phyloP scores from a whole-genome alignment of 2,329 filamentous ascomycete species.

The Ceratocystis papillata region DNA sequence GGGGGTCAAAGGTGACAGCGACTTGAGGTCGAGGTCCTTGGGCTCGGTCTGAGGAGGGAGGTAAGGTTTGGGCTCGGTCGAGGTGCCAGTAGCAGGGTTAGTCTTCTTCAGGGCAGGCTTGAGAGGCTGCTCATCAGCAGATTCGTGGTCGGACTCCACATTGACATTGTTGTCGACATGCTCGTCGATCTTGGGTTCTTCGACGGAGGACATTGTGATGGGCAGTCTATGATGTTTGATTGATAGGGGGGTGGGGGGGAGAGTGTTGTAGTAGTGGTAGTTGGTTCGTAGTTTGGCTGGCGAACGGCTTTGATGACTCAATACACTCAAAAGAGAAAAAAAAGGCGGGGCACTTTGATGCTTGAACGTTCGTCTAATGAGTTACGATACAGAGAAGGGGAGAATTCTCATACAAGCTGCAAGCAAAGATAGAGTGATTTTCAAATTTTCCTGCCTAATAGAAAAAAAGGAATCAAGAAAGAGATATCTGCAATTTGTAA shows the following conservation, averaged over 20 bases:
- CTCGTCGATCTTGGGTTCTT: conserved; percentile 55
- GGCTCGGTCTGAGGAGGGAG: conserved; percentile 87
- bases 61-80: conserved; percentile 43
- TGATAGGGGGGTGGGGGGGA: not conserved
- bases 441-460: too few relatives aligned
- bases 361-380: not conserved
- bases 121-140: conserved; percentile 50
- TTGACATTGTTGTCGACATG: conserved; percentile 51
- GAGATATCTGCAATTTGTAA: not conserved
- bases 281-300: conserved; percentile 6
- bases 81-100: conserved; percentile 27
- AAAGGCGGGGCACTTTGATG: conserved; percentile 21
- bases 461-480: not conserved
- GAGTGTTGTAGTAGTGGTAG: not conserved
- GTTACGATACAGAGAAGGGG: not conserved
- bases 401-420: not conserved
- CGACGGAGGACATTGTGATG: conserved; percentile 43
- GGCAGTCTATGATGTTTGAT: not conserved
- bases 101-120: conserved; percentile 83
- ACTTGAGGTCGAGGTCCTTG: conserved; percentile 71
- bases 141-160: conserved; percentile 47
- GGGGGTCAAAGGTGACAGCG: conserved; percentile 73
- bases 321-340: conserved; percentile 7
- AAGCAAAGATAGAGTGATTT: not conserved
- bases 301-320: conserved; percentile 22